Percentiles rank a stretch among this genome's conserved stretches.
These are phyloP conservation scores for Parasitella parasitica DNA, from an alignment of 371 early-diverging fungal genomes.

Conservation along the genomic window DNA sequence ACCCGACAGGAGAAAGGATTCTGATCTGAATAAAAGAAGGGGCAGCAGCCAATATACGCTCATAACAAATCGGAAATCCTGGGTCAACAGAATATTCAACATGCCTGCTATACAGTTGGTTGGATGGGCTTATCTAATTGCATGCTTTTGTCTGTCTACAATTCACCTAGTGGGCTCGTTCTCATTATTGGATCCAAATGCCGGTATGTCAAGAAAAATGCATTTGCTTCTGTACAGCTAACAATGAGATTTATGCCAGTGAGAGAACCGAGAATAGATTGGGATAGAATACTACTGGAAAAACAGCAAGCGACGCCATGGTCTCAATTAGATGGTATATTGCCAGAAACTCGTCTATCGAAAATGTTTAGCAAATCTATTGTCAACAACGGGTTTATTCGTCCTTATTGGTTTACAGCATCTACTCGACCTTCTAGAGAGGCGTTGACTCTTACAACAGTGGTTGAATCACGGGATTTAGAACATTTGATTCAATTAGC, in stretches of 20 bases:
- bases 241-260: background rate
- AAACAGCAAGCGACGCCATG: background rate
- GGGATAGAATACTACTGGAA: conserved; percentile 7
- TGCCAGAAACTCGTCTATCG: conserved; percentile 20
- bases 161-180: conserved; percentile 25
- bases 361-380: conserved; percentile 41
- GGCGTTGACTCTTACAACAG: conserved; percentile 28
- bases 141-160: conserved; percentile 30
- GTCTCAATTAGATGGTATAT: conserved; percentile 20
- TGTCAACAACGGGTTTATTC: conserved; percentile 23
- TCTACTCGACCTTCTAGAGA: conserved; percentile 16
- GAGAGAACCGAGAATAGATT: conserved; percentile 2
- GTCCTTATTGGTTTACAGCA: conserved; percentile 38
- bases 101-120: conserved; percentile 21
- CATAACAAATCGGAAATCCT: background rate
- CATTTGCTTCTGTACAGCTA: no score
- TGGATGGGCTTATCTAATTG: conserved; percentile 26
- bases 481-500: conserved; percentile 25
- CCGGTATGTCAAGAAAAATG: background rate
- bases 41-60: background rate
- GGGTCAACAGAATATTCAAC: conserved; percentile 6
- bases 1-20: conserved; percentile 1
- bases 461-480: conserved; percentile 27
- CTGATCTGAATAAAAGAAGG: background rate
- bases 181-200: conserved; percentile 2